phyloP scores from a whole-genome alignment of 2,329 filamentous ascomycete genomes.

The Aschersonia sp. region DNA sequence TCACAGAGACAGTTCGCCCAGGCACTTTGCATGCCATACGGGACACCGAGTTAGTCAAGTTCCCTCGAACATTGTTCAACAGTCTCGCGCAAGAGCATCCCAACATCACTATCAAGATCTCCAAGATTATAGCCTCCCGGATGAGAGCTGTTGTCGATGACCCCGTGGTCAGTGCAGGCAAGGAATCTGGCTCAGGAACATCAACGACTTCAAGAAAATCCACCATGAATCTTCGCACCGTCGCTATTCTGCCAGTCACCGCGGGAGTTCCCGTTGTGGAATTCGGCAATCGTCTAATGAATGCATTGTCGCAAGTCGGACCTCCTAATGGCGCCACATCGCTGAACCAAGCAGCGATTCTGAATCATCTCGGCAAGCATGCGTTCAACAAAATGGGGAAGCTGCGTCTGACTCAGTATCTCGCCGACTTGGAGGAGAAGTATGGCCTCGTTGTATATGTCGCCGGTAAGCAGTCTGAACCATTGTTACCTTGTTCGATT shows the following conservation, averaged over 20 bases:
- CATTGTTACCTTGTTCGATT: too few species aligned
- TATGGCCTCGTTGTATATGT: slow-evolving; percentile 93
- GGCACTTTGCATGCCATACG: slow-evolving; percentile 91
- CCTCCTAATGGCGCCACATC: slow-evolving; percentile 81
- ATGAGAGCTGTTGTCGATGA: slow-evolving; percentile 85
- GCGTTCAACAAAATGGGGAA: slow-evolving; percentile 98
- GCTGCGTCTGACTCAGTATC: slow-evolving; percentile 84
- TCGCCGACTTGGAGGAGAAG: slow-evolving; percentile 93
- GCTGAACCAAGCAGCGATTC: slow-evolving; percentile 81
- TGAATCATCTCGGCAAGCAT: slow-evolving; percentile 89
- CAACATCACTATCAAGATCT: slow-evolving; percentile 97
- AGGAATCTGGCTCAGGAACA: slow-evolving; percentile 46
- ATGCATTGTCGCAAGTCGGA: slow-evolving; percentile 78
- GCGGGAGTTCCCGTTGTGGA: slow-evolving; percentile 87
- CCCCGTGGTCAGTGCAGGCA: slow-evolving; percentile 50
- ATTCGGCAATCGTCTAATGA: slow-evolving; percentile 80
- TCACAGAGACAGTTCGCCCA: slow-evolving; percentile 85
- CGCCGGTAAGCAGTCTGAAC: slow-evolving; percentile 38
- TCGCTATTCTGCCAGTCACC: slow-evolving; percentile 82
- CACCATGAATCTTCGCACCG: slow-evolving; percentile 81
- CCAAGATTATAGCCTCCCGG: slow-evolving; percentile 90
- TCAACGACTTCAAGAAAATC: slow-evolving; percentile 53
- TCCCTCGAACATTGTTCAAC: slow-evolving; percentile 92
- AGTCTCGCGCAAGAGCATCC: slow-evolving; percentile 94
- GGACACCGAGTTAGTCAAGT: slow-evolving; percentile 91